These are phyloP conservation scores for Musa itinerans DNA, from an alignment of 176 grass and related monocot species.

Conservation along the genomic window DNA sequence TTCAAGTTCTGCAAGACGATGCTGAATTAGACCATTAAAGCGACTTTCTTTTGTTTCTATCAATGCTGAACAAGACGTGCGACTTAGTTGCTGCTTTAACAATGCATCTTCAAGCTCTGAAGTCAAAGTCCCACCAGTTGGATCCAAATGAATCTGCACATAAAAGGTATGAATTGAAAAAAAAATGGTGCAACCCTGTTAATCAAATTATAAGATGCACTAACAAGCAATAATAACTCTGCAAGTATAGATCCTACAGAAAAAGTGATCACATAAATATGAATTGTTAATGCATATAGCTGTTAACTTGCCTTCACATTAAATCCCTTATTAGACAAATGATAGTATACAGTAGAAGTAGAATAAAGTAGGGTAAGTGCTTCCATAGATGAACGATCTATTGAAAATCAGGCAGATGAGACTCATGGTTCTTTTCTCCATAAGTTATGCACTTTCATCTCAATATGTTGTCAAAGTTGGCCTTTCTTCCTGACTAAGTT, in stretches of 20 bases:
- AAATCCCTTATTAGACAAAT: too few relatives aligned
- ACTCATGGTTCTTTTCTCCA: not conserved
- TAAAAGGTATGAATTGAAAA: not conserved
- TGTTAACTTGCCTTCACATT: not conserved
- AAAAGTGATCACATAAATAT: not conserved
- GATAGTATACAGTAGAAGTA: too few relatives aligned
- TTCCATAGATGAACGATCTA: not conserved
- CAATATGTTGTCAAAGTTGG: not conserved
- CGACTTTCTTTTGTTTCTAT: conserved; percentile 56
- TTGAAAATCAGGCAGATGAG: not conserved
- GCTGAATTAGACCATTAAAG: conserved; percentile 69
- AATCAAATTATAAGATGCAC: not conserved
- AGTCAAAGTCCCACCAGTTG: conserved; percentile 41
- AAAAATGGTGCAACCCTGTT: not conserved
- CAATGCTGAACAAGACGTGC: conserved; percentile 60
- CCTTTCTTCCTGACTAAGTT: too few relatives aligned
- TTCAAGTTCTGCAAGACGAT: conserved; percentile 83
- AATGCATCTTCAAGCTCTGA: conserved; percentile 80
- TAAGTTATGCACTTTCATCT: not conserved
- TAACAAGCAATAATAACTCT: not conserved
- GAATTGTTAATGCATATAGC: not conserved
- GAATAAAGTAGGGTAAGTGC: not conserved
- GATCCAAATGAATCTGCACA: conserved; percentile 8
- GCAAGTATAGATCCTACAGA: not conserved
- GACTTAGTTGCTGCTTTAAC: conserved; percentile 36